Percentiles rank a stretch among this genome's conserved stretches.
phyloP scores from a whole-genome alignment of 331 rosid genomes.

The Quercus phellos region DNA sequence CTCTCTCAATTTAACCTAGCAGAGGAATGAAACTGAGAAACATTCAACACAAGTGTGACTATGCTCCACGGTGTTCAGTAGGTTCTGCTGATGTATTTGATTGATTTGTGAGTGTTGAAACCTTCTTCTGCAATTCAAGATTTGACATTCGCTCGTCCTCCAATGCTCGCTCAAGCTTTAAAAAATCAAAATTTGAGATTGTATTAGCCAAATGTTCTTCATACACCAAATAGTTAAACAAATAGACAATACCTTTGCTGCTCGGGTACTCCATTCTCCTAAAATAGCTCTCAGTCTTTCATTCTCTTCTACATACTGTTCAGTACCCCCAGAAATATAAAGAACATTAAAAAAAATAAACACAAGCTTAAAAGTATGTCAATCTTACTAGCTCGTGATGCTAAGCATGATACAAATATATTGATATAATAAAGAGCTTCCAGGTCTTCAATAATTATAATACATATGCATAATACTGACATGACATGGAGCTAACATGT shows the following conservation, averaged over 20 bases:
- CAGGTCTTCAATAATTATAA: neutral
- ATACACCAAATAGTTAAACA: neutral
- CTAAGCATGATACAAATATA: neutral
- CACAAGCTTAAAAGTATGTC: neutral
- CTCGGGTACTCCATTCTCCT: slow-evolving; percentile 95
- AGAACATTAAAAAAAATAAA: neutral
- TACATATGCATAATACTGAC: neutral
- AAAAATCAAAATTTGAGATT: neutral
- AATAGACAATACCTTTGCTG: slow-evolving; percentile 70
- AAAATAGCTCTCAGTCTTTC: slow-evolving; percentile 91
- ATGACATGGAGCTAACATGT: neutral
- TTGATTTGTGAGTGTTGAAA: slow-evolving; percentile 45
- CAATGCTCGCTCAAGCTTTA: slow-evolving; percentile 89
- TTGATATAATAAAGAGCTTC: neutral
- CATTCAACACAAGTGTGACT: slow-evolving; percentile 6
- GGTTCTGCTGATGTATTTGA: slow-evolving; percentile 39
- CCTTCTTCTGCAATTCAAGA: slow-evolving; percentile 75
- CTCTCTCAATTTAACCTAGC: neutral
- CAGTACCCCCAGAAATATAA: neutral
- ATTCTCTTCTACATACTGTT: slow-evolving; percentile 91
- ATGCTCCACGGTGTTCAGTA: slow-evolving; percentile 38
- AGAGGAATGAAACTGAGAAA: neutral
- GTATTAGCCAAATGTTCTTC: neutral
- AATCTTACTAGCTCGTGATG: neutral
- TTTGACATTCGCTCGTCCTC: slow-evolving; percentile 75